phyloP scores from a whole-genome alignment of 306 rosid genomes.

The Dalbergia oliveri region DNA sequence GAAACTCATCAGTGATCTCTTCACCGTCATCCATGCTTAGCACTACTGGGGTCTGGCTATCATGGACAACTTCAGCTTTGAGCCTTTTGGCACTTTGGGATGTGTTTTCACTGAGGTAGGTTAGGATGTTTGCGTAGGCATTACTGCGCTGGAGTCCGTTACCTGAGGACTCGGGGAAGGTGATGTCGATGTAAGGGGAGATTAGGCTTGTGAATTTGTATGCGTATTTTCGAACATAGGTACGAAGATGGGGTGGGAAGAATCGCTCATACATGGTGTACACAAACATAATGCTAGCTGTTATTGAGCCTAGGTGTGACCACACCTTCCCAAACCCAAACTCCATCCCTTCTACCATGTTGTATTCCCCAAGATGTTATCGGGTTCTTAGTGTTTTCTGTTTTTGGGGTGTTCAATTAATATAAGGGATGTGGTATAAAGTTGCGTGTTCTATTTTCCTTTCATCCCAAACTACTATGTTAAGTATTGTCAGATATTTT shows the following conservation, averaged over 20 bases:
- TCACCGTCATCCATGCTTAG: constrained; percentile 64
- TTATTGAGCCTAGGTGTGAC: constrained; percentile 48
- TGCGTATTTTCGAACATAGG: neutral
- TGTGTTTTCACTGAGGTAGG: constrained; percentile 51
- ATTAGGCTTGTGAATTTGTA: neutral
- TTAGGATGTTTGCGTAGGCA: constrained; percentile 48
- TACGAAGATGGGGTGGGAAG: constrained; percentile 40
- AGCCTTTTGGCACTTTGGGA: constrained; percentile 48
- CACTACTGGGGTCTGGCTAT: constrained; percentile 46
- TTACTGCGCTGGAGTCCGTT: constrained; percentile 44
- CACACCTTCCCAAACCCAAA: constrained; percentile 33
- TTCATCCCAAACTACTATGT: too few species aligned
- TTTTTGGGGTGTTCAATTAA: too few species aligned
- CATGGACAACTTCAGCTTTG: constrained; percentile 57
- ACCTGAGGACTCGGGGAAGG: constrained; percentile 50
- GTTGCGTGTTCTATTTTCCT: too few species aligned
- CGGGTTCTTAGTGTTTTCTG: neutral
- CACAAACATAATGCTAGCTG: constrained; percentile 50
- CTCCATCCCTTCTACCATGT: neutral
- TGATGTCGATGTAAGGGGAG: constrained; percentile 59
- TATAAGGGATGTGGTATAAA: too few species aligned
- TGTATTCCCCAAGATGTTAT: neutral
- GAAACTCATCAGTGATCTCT: constrained; percentile 54
- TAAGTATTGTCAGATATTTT: too few species aligned
- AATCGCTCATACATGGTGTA: constrained; percentile 45